Conservation (phyloP, 345 rosid species). For the Linum tenue region DNA sequence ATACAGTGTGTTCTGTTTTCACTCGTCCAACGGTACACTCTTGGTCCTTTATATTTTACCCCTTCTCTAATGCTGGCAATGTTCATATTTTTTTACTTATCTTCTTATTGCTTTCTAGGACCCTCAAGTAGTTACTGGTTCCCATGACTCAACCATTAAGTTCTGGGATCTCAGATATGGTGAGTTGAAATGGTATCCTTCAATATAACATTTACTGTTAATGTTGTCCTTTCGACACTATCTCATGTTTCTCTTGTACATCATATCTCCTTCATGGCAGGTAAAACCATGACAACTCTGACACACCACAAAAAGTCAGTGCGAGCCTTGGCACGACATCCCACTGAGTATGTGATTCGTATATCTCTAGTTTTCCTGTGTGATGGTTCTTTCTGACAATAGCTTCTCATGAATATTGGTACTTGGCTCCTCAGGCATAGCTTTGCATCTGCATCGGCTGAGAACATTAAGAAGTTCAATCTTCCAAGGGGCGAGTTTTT, state of each 20-base stretch:
- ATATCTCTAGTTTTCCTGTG: not conserved
- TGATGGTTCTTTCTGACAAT: constrained; percentile 1
- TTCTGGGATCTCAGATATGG: constrained; percentile 98
- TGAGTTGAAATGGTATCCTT: constrained; percentile 16
- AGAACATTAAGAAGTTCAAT: constrained; percentile 82
- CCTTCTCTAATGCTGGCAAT: constrained; percentile 32
- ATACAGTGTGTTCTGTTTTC: constrained; percentile 96
- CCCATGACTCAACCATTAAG: constrained; percentile 90
- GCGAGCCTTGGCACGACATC: constrained; percentile 90
- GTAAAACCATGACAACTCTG: constrained; percentile 83
- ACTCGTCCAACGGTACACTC: constrained; percentile 72
- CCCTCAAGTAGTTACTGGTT: constrained; percentile 98
- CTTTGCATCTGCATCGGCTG: constrained; percentile 99
- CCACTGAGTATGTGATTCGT: constrained; percentile 57
- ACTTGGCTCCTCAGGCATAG: constrained; percentile 43
- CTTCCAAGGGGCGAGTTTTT: constrained; percentile 88
- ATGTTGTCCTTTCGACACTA: not conserved
- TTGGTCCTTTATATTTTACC: not conserved
- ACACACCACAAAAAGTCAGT: constrained; percentile 99
- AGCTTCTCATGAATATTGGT: constrained; percentile 10
- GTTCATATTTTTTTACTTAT: not conserved
- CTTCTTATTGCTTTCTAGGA: constrained; percentile 38
- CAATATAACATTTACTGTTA: not conserved
- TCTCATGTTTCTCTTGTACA: constrained; percentile 1
- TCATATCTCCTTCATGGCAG: constrained; percentile 21